phyloP scores from a whole-genome alignment of 208 protist species.

The Wallacemonas sp. region DNA sequence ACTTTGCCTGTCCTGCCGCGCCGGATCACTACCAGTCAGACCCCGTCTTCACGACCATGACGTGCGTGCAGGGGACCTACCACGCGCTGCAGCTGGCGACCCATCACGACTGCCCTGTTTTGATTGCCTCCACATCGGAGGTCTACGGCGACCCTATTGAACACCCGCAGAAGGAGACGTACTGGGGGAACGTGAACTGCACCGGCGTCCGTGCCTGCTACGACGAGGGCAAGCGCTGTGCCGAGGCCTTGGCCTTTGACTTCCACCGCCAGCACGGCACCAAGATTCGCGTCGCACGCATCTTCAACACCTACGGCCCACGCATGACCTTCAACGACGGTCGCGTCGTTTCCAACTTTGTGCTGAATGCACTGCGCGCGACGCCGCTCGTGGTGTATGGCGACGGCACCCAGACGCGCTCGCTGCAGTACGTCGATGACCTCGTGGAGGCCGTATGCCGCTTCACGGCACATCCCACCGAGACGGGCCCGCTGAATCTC shows the following conservation, averaged over 20 bases:
- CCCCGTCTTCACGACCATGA: slow-evolving; percentile 94
- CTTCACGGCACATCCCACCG: slow-evolving; percentile 51
- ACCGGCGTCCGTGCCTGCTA: slow-evolving; percentile 93
- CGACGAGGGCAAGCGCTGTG: slow-evolving; percentile 96
- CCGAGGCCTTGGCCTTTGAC: slow-evolving; percentile 92
- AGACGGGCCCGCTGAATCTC: slow-evolving; percentile 67
- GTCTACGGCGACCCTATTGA: slow-evolving; percentile 94
- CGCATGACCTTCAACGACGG: slow-evolving; percentile 95
- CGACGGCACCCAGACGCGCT: slow-evolving; percentile 88
- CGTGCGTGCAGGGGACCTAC: slow-evolving; percentile 90
- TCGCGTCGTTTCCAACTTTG: slow-evolving; percentile 96
- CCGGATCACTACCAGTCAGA: slow-evolving; percentile 92
- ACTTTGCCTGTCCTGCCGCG: slow-evolving; percentile 95
- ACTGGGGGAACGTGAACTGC: slow-evolving; percentile 92
- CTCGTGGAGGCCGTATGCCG: slow-evolving; percentile 63
- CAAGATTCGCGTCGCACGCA: slow-evolving; percentile 89
- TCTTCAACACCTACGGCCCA: slow-evolving; percentile 98
- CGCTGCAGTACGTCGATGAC: slow-evolving; percentile 88
- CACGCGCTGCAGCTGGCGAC: slow-evolving; percentile 93
- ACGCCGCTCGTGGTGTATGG: slow-evolving; percentile 93
- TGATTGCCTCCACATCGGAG: slow-evolving; percentile 92
- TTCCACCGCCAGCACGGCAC: slow-evolving; percentile 72
- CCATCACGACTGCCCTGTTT: slow-evolving; percentile 67
- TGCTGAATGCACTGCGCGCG: slow-evolving; percentile 84
- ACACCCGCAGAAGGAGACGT: slow-evolving; percentile 92